Evolutionary conservation across 768 basidiomycete species (phyloP), one percentile per base, ranked within the genome.

Genomic region (Mycena sanguinolenta): DNA sequence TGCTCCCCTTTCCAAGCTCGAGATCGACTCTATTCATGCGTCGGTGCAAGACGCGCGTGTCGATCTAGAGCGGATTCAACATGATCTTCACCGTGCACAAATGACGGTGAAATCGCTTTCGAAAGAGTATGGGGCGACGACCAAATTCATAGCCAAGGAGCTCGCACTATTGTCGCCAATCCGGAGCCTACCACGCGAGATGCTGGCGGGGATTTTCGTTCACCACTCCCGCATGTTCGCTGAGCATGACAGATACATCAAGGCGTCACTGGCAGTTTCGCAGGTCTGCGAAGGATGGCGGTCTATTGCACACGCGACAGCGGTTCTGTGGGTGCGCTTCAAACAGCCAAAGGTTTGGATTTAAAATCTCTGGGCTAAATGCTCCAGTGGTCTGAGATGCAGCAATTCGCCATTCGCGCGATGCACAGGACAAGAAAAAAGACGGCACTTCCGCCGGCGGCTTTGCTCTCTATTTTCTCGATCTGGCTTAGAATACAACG

Each of bases 141-240:
- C 19, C 32, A 23, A 1, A 5, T 62, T 54, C 39, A 67, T 54
- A 23, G 66, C 66, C 19, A 21, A 23, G 14, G 66, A 67, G 52
- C 66, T 34, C 39, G 66, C 58, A 21, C 42, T 67, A 17, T 59
- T 67, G 10, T 67, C 58, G 17, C 59, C 58, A 1, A 67, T 67
- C 38, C 50, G 58, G 1, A 23, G 10, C 52, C 58, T 67, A 3
- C 66, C 66, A 5, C 28, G n/a, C 28, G 66, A 67, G 39, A 36
- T 67, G 14, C 52, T 67, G 17, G 27, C 52, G 0, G n/a, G 55
- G 13, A 67, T 67, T 9, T 61, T 61, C 10, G 25, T 55, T 2
- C 52, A 53, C 39, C 59, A 60, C 38, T 39, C 39, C 13, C 39
- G 39, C 39, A 12, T 39, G 39, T 39, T 39, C 16, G 39, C 39